phyloP scores from a whole-genome alignment of 371 early-diverging fungal species.

The Gilbertella persicaria region DNA sequence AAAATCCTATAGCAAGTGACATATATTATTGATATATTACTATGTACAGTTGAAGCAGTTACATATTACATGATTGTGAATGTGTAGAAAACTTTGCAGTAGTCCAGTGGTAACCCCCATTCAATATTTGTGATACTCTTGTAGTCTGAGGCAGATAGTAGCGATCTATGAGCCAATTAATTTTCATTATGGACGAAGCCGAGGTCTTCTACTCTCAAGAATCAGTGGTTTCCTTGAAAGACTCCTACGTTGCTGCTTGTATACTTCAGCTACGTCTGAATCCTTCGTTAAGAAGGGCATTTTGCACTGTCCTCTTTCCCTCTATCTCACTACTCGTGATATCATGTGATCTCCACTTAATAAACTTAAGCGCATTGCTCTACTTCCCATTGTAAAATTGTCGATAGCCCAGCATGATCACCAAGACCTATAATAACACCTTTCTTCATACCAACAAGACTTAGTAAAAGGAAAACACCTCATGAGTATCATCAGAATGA shows the following conservation, averaged over 20 bases:
- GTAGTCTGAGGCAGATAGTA: conserved; percentile 18
- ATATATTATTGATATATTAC: conserved; percentile 21
- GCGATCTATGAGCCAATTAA: conserved; percentile 18
- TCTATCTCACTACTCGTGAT: too few species aligned
- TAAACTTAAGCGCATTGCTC: conserved; percentile 19
- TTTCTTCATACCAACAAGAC: conserved; percentile 21
- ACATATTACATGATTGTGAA: conserved; percentile 11
- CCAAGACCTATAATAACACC: conserved; percentile 20
- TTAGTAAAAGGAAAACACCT: conserved; percentile 21
- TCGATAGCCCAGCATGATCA: conserved; percentile 20
- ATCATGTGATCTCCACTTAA: too few species aligned
- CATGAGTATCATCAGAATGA: conserved; percentile 18
- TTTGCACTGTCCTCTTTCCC: too few species aligned
- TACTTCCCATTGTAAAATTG: conserved; percentile 16
- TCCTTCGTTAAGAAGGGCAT: too few species aligned
- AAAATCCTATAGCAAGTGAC: conserved; percentile 19
- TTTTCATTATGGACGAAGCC: conserved; percentile 15
- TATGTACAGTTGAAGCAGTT: conserved; percentile 20
- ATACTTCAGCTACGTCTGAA: too few species aligned
- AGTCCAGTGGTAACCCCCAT: conserved; percentile 6
- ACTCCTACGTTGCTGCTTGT: conserved; percentile 14
- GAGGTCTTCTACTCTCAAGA: conserved; percentile 18
- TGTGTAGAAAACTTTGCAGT: conserved; percentile 15
- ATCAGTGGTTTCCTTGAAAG: conserved; percentile 17
- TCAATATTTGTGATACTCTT: conserved; percentile 17